These are phyloP conservation scores for Alternaria conjuncta DNA, from an alignment of 2,329 filamentous ascomycete species.

Conservation along the genomic window DNA sequence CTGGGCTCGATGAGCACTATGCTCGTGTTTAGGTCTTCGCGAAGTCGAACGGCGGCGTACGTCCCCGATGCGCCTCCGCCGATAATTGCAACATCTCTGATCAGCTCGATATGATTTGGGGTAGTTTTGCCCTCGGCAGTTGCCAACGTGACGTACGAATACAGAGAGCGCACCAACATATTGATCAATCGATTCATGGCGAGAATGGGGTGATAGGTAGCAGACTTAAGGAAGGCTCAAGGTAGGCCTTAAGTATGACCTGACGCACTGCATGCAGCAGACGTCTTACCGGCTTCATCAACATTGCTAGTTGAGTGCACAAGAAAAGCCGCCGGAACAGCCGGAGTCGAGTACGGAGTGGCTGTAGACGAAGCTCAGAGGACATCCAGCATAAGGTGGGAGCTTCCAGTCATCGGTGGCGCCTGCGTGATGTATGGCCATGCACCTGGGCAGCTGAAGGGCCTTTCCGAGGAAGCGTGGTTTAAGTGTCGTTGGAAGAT, in stretches of 20 bases:
- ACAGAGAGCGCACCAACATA: not conserved
- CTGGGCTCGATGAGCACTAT: conserved; percentile 53
- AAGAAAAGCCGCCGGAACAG: not conserved
- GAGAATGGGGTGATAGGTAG: not conserved
- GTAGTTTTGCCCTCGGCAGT: not conserved
- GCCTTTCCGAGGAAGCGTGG: not conserved
- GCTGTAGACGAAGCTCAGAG: not conserved
- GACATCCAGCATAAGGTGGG: not conserved
- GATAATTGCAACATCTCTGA: conserved; percentile 48
- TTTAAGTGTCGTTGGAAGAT: not conserved
- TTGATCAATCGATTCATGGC: not conserved
- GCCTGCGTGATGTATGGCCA: not conserved
- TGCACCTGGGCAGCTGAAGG: not conserved
- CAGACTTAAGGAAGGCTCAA: not conserved
- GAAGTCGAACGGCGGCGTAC: conserved; percentile 53
- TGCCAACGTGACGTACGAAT: not conserved
- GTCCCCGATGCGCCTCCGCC: conserved; percentile 55
- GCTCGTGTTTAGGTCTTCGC: conserved; percentile 48
- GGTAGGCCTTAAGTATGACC: not conserved
- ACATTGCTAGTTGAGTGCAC: not conserved
- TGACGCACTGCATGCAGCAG: not conserved
- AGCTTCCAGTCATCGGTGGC: not conserved
- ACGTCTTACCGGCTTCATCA: not conserved
- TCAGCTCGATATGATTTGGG: not conserved
- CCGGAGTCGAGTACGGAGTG: not conserved